Base-by-base conservation (phyloP, 768 basidiomycete genomes). In the Tubosaeta sp. region DNA sequence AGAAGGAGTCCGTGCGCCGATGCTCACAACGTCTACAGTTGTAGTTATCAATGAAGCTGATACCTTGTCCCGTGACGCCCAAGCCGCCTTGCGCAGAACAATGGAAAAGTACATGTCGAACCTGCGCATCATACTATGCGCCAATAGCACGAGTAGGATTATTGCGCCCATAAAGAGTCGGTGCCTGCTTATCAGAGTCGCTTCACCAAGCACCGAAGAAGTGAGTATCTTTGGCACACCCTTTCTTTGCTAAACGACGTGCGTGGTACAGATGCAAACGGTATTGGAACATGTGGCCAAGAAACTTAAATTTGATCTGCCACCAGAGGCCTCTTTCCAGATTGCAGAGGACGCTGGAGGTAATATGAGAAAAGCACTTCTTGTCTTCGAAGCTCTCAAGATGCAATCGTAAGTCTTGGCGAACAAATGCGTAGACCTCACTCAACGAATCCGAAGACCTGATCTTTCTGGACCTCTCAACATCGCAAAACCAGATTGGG, bases 101-200 rank as follows among this genome's bases (percentile, higher is more conserved):
- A 99, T 98, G 95, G 95, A 99, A 67, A 98, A 97, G 71, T 98
- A 95, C 75, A 97, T 97, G 89, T 84, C 86, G 38, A 99, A 97
- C 68, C 82, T 99, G 82, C 84, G 95, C 27, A 86, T 99, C 62
- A 95, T 99, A 59, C 78, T 99, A 1, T 97, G 95, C 66, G 94
- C 95, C 19, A 95, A 94, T 69, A 93, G 90, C 65, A 97, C 95
- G 4, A 89, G 88, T 65, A 86, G 87, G 59, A 86, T 99, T 49
- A 98, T 99, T 64, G 93, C 94, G 1, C 97, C 95, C 5, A 99
- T 99, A 65, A 88, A 90, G 67, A 92, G 89, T 79, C 83, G 95
- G 53, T 98, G 97, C 74, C 75, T 99, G 39, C 78, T 99, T 31
- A 82, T 99, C 63, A 84, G 95, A 42, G 94, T 99, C 8, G 90